phyloP scores from a whole-genome alignment of 2,329 filamentous ascomycete genomes.

The Colletotrichum australisinense region DNA sequence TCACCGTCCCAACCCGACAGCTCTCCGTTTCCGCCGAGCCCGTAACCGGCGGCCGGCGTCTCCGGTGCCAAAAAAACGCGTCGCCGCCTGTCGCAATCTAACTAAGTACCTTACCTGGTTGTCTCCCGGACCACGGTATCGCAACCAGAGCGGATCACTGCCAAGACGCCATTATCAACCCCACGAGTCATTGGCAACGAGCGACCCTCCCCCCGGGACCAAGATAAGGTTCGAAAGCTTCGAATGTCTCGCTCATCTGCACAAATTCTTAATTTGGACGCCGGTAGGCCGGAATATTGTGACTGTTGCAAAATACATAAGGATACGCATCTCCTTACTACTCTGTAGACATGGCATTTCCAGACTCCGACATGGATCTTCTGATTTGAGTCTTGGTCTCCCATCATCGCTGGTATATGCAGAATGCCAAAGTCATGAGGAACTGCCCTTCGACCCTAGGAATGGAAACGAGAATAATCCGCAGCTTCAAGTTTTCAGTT shows the following conservation, averaged over 20 bases:
- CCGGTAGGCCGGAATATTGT: not conserved
- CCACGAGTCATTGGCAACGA: constrained; percentile 17
- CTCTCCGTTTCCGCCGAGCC: not conserved
- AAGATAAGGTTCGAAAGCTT: not conserved
- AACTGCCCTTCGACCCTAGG: too few species aligned
- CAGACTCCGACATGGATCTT: too few species aligned
- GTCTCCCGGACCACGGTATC: not conserved
- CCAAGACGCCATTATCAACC: constrained; percentile 20
- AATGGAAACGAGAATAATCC: too few species aligned
- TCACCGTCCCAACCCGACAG: not conserved
- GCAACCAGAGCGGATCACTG: not conserved
- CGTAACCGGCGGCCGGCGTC: constrained; percentile 2
- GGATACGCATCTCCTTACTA: too few species aligned
- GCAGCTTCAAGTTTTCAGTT: too few species aligned
- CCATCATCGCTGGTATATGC: too few species aligned
- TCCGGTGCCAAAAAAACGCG: not conserved
- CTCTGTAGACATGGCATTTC: too few species aligned
- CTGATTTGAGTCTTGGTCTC: too few species aligned
- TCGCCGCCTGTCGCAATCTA: not conserved
- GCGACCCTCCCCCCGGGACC: not conserved
- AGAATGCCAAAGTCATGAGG: too few species aligned
- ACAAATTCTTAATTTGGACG: not conserved
- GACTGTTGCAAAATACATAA: too few species aligned
- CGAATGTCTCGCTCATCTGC: not conserved
- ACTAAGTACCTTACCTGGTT: too few species aligned